Evolutionary conservation across 2,329 filamentous ascomycete genomes (phyloP).

Genomic region (Geosmithia flava): DNA sequence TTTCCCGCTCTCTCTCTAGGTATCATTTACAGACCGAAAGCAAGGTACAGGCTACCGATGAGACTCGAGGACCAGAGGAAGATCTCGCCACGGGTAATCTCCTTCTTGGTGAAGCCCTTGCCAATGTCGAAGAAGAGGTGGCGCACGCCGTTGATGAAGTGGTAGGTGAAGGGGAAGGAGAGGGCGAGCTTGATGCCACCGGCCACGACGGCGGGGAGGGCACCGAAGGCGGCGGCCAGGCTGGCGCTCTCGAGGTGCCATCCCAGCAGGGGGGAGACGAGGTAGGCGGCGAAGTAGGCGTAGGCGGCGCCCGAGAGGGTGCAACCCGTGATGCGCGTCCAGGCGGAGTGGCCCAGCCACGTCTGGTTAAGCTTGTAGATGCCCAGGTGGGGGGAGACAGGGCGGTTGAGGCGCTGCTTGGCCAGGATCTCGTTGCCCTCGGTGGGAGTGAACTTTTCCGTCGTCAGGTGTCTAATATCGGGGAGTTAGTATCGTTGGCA

Average conservation of each 20-base stretch:
- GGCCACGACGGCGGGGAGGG: slow-evolving; percentile 47
- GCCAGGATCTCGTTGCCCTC: slow-evolving; percentile 57
- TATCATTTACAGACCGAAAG: slow-evolving; percentile 31
- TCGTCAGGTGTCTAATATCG: slow-evolving; percentile 37
- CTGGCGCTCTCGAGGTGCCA: slow-evolving; percentile 47
- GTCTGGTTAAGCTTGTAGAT: slow-evolving; percentile 85
- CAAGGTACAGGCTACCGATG: slow-evolving; percentile 27
- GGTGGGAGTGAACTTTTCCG: slow-evolving; percentile 39
- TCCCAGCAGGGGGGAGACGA: slow-evolving; percentile 62
- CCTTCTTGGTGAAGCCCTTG: slow-evolving; percentile 34
- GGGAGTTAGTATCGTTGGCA: neutral
- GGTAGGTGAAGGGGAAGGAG: slow-evolving; percentile 48
- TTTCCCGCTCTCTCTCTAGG: neutral
- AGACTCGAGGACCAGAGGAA: slow-evolving; percentile 35
- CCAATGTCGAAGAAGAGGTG: slow-evolving; percentile 41
- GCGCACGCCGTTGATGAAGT: slow-evolving; percentile 41
- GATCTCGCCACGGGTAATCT: slow-evolving; percentile 32
- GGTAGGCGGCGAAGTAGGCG: slow-evolving; percentile 69
- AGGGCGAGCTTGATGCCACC: slow-evolving; percentile 40
- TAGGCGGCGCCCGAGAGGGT: slow-evolving; percentile 64
- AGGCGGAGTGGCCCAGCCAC: slow-evolving; percentile 59
- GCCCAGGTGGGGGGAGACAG: slow-evolving; percentile 70
- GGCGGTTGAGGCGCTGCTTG: slow-evolving; percentile 68
- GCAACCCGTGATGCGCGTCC: slow-evolving; percentile 77
- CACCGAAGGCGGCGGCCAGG: slow-evolving; percentile 47